Evolutionary conservation across 768 basidiomycete genomes (phyloP).

Genomic region (Kwoniella bestiolae): DNA sequence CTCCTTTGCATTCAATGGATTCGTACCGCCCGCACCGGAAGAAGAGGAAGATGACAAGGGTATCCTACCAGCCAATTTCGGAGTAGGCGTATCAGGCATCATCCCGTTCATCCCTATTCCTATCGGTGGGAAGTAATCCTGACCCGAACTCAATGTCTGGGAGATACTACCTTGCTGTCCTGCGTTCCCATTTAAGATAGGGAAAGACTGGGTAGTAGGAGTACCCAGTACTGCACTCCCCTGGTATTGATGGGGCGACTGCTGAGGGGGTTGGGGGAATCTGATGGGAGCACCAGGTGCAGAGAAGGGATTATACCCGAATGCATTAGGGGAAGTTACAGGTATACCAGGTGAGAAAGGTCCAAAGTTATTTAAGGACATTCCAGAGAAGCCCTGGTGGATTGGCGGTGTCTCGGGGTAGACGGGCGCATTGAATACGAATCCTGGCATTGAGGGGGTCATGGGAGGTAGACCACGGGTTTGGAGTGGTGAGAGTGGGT

Average conservation of each 20-base stretch:
- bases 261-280: constrained; percentile 16
- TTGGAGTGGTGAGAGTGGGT: constrained; percentile 63
- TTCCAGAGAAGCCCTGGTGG: constrained; percentile 58
- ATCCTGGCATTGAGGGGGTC: constrained; percentile 97
- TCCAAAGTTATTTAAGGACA: constrained; percentile 55
- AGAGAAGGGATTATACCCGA: constrained; percentile 63
- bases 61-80: background rate
- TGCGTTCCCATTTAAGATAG: constrained; percentile 23
- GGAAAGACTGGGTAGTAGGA: constrained; percentile 48
- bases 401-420: constrained; percentile 60
- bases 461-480: constrained; percentile 87
- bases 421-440: constrained; percentile 70
- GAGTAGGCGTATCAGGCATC: constrained; percentile 25
- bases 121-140: constrained; percentile 33
- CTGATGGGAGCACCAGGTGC: constrained; percentile 66
- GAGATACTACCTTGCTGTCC: constrained; percentile 21
- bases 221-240: constrained; percentile 46
- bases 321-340: constrained; percentile 42
- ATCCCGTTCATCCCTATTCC: background rate
- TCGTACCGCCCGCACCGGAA: background rate
- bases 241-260: background rate
- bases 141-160: constrained; percentile 16
- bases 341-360: constrained; percentile 78
- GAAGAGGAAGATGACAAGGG: background rate
- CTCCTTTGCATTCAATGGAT: constrained; percentile 37